A percentile compares a stretch with the other conserved stretches of the same genome.
These are phyloP conservation scores for Physocladia obscura DNA, from an alignment of 192 early-diverging fungal species.

Conservation along the genomic window DNA sequence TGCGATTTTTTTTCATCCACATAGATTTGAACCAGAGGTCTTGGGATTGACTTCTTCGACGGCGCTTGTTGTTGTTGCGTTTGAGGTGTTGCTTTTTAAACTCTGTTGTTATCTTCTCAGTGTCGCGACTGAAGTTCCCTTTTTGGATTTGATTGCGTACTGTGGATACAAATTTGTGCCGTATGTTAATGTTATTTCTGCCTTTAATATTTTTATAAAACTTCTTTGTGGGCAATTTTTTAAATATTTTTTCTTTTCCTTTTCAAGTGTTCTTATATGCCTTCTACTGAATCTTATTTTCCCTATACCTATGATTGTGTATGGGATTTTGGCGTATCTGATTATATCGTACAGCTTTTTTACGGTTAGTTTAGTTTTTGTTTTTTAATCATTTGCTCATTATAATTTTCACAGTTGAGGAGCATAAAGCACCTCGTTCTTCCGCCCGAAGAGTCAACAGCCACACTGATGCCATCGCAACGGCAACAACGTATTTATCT, in stretches of 20 bases:
- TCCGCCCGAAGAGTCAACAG: constrained; percentile 40
- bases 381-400: not conserved
- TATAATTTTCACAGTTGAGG: constrained; percentile 32
- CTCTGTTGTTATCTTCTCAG: constrained; percentile 84
- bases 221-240: not conserved
- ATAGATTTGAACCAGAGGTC: constrained; percentile 82
- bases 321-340: constrained; percentile 71
- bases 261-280: constrained; percentile 33
- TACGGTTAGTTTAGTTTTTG: constrained; percentile 60
- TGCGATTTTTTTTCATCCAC: no score
- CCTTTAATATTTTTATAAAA: no score
- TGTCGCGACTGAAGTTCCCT: constrained; percentile 76
- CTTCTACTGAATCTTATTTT: constrained; percentile 49
- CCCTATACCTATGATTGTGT: constrained; percentile 53
- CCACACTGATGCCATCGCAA: constrained; percentile 47
- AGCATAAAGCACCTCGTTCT: constrained; percentile 51
- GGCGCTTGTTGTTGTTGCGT: constrained; percentile 73
- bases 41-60: constrained; percentile 82
- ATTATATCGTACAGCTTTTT: constrained; percentile 83
- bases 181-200: no score
- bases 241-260: not conserved
- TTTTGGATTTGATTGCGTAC: constrained; percentile 84
- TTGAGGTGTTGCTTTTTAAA: constrained; percentile 82
- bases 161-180: constrained; percentile 96
- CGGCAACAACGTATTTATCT: constrained; percentile 85